phyloP scores from a whole-genome alignment of 768 basidiomycete species.

The Amanita rubescens region DNA sequence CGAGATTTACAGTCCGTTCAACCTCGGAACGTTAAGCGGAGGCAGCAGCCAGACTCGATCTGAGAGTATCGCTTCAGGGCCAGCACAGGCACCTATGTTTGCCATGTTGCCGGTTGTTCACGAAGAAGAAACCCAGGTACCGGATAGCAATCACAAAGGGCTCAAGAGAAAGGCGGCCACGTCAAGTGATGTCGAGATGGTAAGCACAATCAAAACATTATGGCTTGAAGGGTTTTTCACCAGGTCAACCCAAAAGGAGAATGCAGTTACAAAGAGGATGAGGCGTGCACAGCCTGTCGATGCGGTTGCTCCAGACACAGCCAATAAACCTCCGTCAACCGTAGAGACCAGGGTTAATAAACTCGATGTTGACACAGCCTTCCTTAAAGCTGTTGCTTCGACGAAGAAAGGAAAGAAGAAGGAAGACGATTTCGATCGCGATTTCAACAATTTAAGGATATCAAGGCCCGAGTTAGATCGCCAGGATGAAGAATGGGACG shows the following conservation, averaged over 20 bases:
- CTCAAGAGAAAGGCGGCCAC: conserved; percentile 30
- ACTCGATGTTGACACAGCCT: conserved; percentile 62
- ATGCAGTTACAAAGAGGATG: background rate
- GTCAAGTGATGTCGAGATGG: conserved; percentile 15
- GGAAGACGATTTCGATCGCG: conserved; percentile 69
- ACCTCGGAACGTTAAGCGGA: background rate
- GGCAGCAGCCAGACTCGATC: conserved; percentile 27
- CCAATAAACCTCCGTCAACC: background rate
- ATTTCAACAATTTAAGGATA: conserved; percentile 73
- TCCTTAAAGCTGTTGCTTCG: conserved; percentile 68
- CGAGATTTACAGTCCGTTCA: conserved; percentile 15
- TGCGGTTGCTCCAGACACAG: background rate
- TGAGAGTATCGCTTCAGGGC: conserved; percentile 22
- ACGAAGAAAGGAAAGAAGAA: conserved; percentile 59
- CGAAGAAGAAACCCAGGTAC: conserved; percentile 38
- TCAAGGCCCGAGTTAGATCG: conserved; percentile 50
- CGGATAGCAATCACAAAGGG: conserved; percentile 6
- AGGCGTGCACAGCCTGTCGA: background rate
- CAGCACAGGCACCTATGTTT: conserved; percentile 12
- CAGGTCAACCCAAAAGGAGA: background rate
- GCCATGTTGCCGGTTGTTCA: conserved; percentile 24
- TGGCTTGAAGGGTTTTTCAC: background rate
- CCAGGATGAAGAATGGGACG: conserved; percentile 46
- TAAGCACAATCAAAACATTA: background rate
- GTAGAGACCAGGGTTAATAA: conserved; percentile 14